Percentiles rank a stretch among this genome's conserved stretches.
phyloP scores from a whole-genome alignment of 768 basidiomycete species.

The Termitomyces sp. region DNA sequence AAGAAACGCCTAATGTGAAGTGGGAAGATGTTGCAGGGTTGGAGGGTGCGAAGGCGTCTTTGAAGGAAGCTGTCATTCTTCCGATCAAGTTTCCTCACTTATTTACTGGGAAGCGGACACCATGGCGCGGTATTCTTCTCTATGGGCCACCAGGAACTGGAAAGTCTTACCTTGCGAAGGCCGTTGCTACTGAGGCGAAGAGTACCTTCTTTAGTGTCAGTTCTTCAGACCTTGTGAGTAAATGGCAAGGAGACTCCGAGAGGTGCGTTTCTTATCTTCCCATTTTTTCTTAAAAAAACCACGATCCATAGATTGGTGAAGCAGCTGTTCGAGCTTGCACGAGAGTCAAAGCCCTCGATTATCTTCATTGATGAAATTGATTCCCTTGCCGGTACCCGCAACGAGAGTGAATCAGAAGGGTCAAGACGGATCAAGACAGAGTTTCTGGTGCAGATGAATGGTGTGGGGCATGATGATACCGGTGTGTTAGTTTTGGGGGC shows the following conservation, averaged over 20 bases:
- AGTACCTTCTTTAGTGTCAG: slow-evolving; percentile 98
- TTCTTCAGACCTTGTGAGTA: slow-evolving; percentile 93
- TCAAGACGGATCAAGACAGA: slow-evolving; percentile 98
- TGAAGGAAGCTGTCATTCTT: slow-evolving; percentile 99
- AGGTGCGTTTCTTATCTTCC: slow-evolving; percentile 46
- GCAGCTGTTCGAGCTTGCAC: slow-evolving; percentile 93
- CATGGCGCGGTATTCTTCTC: slow-evolving; percentile 93
- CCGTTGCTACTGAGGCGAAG: slow-evolving; percentile 98
- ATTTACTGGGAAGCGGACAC: slow-evolving; percentile 97
- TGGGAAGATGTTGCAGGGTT: slow-evolving; percentile 99
- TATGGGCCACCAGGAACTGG: slow-evolving; percentile 99
- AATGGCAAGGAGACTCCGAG: slow-evolving; percentile 99
- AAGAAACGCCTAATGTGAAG: slow-evolving; percentile 92
- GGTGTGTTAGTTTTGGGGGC: slow-evolving; percentile 96
- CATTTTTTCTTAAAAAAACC: not conserved
- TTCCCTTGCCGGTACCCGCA: slow-evolving; percentile 90
- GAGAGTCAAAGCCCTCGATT: slow-evolving; percentile 95
- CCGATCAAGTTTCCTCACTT: slow-evolving; percentile 99
- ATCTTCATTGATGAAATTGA: slow-evolving; percentile 99
- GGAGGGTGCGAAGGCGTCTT: slow-evolving; percentile 89
- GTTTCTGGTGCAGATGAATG: slow-evolving; percentile 98
- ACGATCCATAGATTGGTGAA: slow-evolving; percentile 70
- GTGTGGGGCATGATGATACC: slow-evolving; percentile 95
- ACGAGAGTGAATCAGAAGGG: slow-evolving; percentile 96
- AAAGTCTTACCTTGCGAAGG: slow-evolving; percentile 95